Evolutionary conservation across 805 yeast genomes (phyloP).

Genomic region (Starmerella sirachaensis): DNA sequence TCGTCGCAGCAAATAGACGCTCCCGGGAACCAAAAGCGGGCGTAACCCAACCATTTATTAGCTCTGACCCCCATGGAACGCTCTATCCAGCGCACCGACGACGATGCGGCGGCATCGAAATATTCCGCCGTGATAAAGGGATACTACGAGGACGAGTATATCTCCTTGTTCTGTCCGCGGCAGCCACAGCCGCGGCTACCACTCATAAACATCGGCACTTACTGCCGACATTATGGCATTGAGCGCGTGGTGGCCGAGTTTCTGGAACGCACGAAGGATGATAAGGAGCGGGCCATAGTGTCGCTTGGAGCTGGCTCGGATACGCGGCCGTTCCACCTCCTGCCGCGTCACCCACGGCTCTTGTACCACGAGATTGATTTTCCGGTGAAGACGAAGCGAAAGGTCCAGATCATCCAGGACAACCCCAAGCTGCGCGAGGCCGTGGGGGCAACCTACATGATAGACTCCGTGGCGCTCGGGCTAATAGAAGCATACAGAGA

Average conservation of each 20-base stretch:
- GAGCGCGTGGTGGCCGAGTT: constrained; percentile 34
- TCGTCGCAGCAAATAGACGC: too few species aligned
- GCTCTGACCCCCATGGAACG: constrained; percentile 20
- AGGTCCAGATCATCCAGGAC: constrained; percentile 37
- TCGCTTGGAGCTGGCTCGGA: constrained; percentile 79
- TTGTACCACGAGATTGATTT: constrained; percentile 55
- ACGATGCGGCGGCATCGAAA: constrained; percentile 48
- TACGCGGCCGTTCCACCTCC: constrained; percentile 46
- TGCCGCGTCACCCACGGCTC: constrained; percentile 30
- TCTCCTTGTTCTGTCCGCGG: constrained; percentile 18
- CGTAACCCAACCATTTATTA: too few species aligned
- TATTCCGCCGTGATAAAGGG: constrained; percentile 34
- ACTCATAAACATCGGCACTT: constrained; percentile 51
- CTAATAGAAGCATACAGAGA: constrained; percentile 18
- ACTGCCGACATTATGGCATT: constrained; percentile 37
- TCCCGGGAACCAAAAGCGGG: too few species aligned
- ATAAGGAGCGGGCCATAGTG: constrained; percentile 35
- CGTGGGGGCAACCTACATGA: constrained; percentile 15
- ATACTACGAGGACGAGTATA: constrained; percentile 36
- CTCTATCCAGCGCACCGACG: constrained; percentile 43
- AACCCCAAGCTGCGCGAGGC: constrained; percentile 26
- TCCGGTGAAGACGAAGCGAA: constrained; percentile 39
- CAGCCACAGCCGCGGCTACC: constrained; percentile 36
- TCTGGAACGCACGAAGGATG: constrained; percentile 21
- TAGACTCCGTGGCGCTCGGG: background rate